Conservation (phyloP, 1,284 basidiomycete genomes). For the Cutaneotrichosporon cyanovorans region DNA sequence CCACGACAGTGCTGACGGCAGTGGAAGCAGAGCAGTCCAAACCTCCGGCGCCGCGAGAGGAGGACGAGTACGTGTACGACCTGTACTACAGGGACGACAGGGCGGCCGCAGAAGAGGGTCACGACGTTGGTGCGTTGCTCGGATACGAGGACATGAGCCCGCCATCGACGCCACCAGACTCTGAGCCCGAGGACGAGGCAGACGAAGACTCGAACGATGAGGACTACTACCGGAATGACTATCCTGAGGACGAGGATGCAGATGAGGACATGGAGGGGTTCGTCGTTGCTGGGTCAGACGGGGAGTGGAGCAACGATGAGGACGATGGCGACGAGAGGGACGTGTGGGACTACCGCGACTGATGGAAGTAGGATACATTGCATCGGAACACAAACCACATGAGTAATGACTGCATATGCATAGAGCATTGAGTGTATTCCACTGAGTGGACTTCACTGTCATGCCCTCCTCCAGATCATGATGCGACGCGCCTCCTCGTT, state of each 20-base stretch:
- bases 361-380: no score
- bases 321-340: slow-evolving; percentile 23
- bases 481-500: slow-evolving; percentile 51
- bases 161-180: slow-evolving; percentile 30
- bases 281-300: slow-evolving; percentile 25
- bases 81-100: slow-evolving; percentile 42
- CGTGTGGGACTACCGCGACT: slow-evolving; percentile 28
- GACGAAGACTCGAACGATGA: slow-evolving; percentile 48
- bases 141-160: slow-evolving; percentile 38
- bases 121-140: slow-evolving; percentile 19
- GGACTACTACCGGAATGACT: slow-evolving; percentile 47
- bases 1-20: background rate
- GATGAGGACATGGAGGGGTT: slow-evolving; percentile 43
- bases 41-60: background rate
- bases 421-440: no score
- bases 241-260: slow-evolving; percentile 47
- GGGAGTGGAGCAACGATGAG: slow-evolving; percentile 25
- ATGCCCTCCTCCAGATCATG: slow-evolving; percentile 30
- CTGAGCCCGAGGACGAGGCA: slow-evolving; percentile 45
- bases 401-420: background rate
- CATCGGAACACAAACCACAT: background rate
- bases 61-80: slow-evolving; percentile 45
- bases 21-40: slow-evolving; percentile 16
- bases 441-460: no score
- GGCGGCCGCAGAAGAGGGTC: slow-evolving; percentile 3